phyloP scores from a whole-genome alignment of 768 basidiomycete species.

The Russula sp. region DNA sequence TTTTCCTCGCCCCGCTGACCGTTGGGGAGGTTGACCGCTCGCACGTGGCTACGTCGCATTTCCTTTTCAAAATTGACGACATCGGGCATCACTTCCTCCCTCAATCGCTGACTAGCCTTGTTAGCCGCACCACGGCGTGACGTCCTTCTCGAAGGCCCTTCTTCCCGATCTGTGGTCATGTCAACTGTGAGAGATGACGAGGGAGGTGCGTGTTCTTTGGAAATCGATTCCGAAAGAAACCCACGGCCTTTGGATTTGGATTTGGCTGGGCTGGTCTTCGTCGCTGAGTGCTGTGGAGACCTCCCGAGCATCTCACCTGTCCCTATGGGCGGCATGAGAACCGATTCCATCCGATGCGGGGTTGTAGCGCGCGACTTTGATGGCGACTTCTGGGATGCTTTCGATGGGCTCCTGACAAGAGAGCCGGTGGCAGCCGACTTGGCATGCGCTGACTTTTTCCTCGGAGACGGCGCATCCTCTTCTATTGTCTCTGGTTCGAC shows the following conservation, averaged over 20 bases:
- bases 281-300: slow-evolving; percentile 4
- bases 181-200: slow-evolving; percentile 20
- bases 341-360: slow-evolving; percentile 11
- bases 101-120: slow-evolving; percentile 40
- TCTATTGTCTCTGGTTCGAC: slow-evolving; percentile 1
- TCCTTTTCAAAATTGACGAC: slow-evolving; percentile 62
- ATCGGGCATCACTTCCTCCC: slow-evolving; percentile 67
- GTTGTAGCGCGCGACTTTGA: slow-evolving; percentile 3
- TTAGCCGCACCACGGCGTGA: slow-evolving; percentile 45
- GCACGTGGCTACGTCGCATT: slow-evolving; percentile 36
- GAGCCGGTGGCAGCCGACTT: neutral
- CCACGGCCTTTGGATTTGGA: slow-evolving; percentile 5
- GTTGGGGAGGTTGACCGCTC: slow-evolving; percentile 24
- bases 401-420: neutral
- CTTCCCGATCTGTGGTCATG: slow-evolving; percentile 16
- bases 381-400: slow-evolving; percentile 8
- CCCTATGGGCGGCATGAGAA: slow-evolving; percentile 17
- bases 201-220: neutral
- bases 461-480: neutral
- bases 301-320: neutral
- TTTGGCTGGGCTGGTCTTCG: slow-evolving; percentile 8
- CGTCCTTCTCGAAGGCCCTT: slow-evolving; percentile 20
- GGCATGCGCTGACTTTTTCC: slow-evolving; percentile 13
- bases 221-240: neutral
- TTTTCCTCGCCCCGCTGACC: slow-evolving; percentile 20